Base-by-base conservation (phyloP, 345 rosid species). In the Kernera saxatilis region DNA sequence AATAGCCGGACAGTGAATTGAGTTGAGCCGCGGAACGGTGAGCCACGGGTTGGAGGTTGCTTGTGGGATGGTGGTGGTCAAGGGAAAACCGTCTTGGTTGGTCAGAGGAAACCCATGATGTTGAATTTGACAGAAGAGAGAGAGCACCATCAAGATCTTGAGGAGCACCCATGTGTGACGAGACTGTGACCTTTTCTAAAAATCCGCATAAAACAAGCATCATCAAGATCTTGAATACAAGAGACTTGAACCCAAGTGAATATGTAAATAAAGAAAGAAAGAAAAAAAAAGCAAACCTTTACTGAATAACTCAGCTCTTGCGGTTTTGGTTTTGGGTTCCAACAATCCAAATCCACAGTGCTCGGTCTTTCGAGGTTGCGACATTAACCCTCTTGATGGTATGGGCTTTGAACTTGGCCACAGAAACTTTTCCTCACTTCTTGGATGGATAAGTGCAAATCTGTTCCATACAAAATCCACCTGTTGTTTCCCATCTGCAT, bases 41-140 rank as follows among this genome's bases (percentile, higher is more conserved):
- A 55, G 65, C 62, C 30, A 29, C 40, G n/a, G 85, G 64, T 46
- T 73, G 84, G 54, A 76, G 76, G 66, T 71, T 57, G 68, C 12
- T 67, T 27, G 64, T n/a, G 32, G 84, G 61, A 75, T 74, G 81
- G 64, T 74, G 81, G 64, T 73, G 58, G 62, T 77, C 77, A 52
- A 74, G 78, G 18, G 87, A 70, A 60, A 73, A 78, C 23, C 81
- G 71, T 77, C 78, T 85, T 29, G 86, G 87, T 70, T 81, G 84
- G 68, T 71, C 23, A 53, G 78, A 66, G 10, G 84, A 72, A 53
- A 77, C 83, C 82, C 85, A 80, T 37, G 93, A 69, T 64, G 81
- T 85, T 51, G 85, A 85, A 59, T 67, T 74, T 93, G 98, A 93
- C 98, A 93, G 96, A 93, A 93, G 97, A 93, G 97, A 93, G 98